Base-by-base conservation (phyloP, 257 asterid genomes). In the Anisodus tanguticus region DNA sequence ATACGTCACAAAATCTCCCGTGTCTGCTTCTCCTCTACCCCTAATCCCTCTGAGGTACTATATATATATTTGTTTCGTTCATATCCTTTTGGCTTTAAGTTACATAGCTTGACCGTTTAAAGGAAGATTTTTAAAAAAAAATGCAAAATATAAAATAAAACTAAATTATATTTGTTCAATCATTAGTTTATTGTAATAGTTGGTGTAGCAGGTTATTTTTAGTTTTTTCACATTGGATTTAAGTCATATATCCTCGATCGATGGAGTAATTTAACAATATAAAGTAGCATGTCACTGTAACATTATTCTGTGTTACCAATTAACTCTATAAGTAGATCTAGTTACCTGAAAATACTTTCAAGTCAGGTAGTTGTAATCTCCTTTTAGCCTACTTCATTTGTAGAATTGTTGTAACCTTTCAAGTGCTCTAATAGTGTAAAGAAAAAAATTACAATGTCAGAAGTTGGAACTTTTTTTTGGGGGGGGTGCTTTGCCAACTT, bases 11-110 rank as follows among this genome's bases (percentile, higher is more conserved):
- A 88, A 70, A 49, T 88, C 22, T 88, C 93, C 35, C 85, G 93
- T 57, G 94, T 95, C 54, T 89, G 86, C 89, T 94, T 95, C 92
- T 84, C 94, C 79, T 86, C 97, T 5, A 91, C 97, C 54, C 55
- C 92, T 60, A 86, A 85, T 58, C 53, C 59, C 55, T 72, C 92
- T 16, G 89, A 89, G 97, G 98, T 94, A 70, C 10, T 16, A n/a
- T 83, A 13, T 43, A 31, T 31, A 31, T 49, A 11, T 37, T 11
- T 15, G 12, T 16, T 54, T 45, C 4, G 26, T 16, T 10, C 19
- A 15, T 5, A n/a, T 35, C 49, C 72, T 8, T 1, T 37, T 3
- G 0, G 47, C 35, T 66, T 13, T 66, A 13, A 12, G 12, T 12
- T 66, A 2, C n/a, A 15, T 66, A 11, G 1, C 15, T 9, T 31